Evolutionary conservation across 2,329 filamentous ascomycete genomes (phyloP).

Genomic region (Exserohilum rostratum): DNA sequence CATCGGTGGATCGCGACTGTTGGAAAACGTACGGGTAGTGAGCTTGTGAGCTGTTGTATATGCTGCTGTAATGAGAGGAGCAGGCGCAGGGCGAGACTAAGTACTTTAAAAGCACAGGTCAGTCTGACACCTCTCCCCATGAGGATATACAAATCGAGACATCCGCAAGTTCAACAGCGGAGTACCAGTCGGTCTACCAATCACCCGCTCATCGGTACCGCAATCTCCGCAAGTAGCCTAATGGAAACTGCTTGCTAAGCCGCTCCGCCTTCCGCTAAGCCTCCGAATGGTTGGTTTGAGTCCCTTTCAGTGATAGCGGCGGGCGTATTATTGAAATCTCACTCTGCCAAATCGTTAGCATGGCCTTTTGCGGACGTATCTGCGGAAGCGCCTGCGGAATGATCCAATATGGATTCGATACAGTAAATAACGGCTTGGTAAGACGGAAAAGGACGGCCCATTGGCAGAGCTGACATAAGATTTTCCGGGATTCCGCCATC

Average conservation of each 20-base stretch:
- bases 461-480: too few species aligned
- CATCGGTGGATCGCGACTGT: neutral
- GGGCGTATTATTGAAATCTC: neutral
- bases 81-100: neutral
- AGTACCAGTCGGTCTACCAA: neutral
- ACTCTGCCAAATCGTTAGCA: neutral
- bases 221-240: neutral
- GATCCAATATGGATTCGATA: too few species aligned
- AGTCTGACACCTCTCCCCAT: neutral
- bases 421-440: too few species aligned
- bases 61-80: neutral
- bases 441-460: too few species aligned
- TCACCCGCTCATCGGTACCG: neutral
- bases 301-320: neutral
- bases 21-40: too few species aligned
- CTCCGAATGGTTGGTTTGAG: neutral
- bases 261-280: neutral
- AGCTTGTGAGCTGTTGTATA: neutral
- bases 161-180: neutral
- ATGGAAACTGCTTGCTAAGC: neutral
- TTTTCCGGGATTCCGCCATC: too few species aligned
- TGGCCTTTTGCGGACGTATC: conserved; percentile 6
- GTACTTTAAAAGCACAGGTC: neutral
- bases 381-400: conserved; percentile 13
- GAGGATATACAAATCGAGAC: neutral